phyloP scores from a whole-genome alignment of 2,329 filamentous ascomycete species.

The Coniochaeta sp. region DNA sequence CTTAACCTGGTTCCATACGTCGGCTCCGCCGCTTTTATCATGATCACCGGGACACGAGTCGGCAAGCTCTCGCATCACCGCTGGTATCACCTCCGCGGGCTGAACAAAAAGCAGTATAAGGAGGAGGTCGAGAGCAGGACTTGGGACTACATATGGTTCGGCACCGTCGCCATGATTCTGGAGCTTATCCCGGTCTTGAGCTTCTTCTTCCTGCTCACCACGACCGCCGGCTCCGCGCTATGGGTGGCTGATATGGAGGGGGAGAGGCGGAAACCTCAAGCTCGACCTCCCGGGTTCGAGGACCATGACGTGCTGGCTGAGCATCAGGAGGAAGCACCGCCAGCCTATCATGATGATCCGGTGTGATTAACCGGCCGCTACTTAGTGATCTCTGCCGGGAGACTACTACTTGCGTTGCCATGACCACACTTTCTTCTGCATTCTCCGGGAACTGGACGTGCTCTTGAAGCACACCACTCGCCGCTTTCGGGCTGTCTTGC shows the following conservation, averaged over 20 bases:
- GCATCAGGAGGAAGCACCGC: constrained; percentile 10
- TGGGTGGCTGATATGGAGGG: constrained; percentile 79
- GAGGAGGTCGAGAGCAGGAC: constrained; percentile 58
- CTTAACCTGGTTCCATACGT: constrained; percentile 82
- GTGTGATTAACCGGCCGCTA: too few species aligned
- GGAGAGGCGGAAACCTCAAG: constrained; percentile 23
- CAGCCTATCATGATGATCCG: constrained; percentile 5
- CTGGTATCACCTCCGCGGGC: constrained; percentile 74
- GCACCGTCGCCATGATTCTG: constrained; percentile 73
- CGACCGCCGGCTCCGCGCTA: constrained; percentile 74
- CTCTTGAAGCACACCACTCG: too few species aligned
- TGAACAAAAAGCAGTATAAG: constrained; percentile 68
- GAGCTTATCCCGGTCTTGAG: constrained; percentile 85
- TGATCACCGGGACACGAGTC: constrained; percentile 79
- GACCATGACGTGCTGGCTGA: constrained; percentile 12
- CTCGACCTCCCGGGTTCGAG: constrained; percentile 3
- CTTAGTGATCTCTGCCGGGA: too few species aligned
- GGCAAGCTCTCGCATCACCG: constrained; percentile 88
- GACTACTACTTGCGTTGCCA: too few species aligned
- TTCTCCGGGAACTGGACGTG: too few species aligned
- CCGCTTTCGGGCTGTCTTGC: too few species aligned
- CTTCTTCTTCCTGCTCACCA: constrained; percentile 92
- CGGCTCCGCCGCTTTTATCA: constrained; percentile 77
- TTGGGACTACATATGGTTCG: constrained; percentile 92
- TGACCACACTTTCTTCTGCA: too few species aligned